These are phyloP conservation scores for Chalciporus chontae DNA, from an alignment of 768 basidiomycete species.

Conservation along the genomic window DNA sequence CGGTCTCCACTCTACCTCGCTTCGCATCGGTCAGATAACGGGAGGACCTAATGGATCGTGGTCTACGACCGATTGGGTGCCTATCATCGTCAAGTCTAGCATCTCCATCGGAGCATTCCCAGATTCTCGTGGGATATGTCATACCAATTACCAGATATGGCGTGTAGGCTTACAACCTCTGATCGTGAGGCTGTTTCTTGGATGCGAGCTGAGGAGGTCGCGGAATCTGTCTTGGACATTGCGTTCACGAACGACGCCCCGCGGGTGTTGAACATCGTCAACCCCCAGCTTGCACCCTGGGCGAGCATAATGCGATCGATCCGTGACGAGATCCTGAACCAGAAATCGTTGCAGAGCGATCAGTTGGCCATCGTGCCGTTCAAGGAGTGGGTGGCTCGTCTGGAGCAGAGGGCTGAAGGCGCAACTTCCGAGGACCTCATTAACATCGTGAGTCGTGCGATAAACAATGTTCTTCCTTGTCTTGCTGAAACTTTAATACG, in stretches of 20 bases:
- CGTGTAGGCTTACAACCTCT: background rate
- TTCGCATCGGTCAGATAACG: slow-evolving; percentile 34
- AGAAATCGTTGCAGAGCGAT: slow-evolving; percentile 3
- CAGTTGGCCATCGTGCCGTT: slow-evolving; percentile 24
- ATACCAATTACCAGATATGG: background rate
- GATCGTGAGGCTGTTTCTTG: slow-evolving; percentile 29
- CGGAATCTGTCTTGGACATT: slow-evolving; percentile 31
- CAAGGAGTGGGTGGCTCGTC: slow-evolving; percentile 27
- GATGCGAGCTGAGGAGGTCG: slow-evolving; percentile 36
- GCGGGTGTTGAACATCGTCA: slow-evolving; percentile 34
- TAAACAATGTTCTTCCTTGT: background rate
- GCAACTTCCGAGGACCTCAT: slow-evolving; percentile 6
- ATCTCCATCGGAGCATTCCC: slow-evolving; percentile 24
- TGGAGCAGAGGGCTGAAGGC: slow-evolving; percentile 25
- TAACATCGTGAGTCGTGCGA: slow-evolving; percentile 1
- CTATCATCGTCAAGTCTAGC: slow-evolving; percentile 33
- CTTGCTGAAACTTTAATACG: too few relatives aligned
- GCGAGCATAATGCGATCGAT: slow-evolving; percentile 23
- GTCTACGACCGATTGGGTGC: slow-evolving; percentile 35
- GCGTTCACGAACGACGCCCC: slow-evolving; percentile 24
- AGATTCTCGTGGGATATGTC: slow-evolving; percentile 35
- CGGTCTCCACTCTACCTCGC: slow-evolving; percentile 19
- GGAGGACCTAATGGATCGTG: slow-evolving; percentile 34
- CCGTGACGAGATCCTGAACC: slow-evolving; percentile 14
- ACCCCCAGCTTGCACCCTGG: slow-evolving; percentile 36